A percentile compares a stretch with the other conserved stretches of the same genome.
Conservation (phyloP, 352 stramenopile species). For the Phytophthora litchii region DNA sequence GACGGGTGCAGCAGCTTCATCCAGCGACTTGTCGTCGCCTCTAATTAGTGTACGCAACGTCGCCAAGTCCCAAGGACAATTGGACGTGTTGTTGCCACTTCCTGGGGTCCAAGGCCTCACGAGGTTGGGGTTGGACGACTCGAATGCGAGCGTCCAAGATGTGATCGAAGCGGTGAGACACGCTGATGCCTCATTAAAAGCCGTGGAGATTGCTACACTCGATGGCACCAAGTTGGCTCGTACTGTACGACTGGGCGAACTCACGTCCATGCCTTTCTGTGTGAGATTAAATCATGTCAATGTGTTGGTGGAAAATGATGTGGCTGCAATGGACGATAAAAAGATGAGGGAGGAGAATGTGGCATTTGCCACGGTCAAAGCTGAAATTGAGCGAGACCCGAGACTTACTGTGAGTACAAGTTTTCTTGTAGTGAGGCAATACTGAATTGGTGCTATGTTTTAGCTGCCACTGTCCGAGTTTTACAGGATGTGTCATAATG, state of each 20-base stretch:
- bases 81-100: slow-evolving; percentile 67
- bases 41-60: slow-evolving; percentile 59
- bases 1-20: background rate
- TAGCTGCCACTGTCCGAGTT: slow-evolving; percentile 76
- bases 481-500: slow-evolving; percentile 76
- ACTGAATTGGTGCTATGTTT: slow-evolving; percentile 5
- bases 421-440: slow-evolving; percentile 2
- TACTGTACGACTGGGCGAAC: slow-evolving; percentile 62
- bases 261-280: slow-evolving; percentile 73
- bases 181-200: slow-evolving; percentile 60
- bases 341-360: slow-evolving; percentile 46
- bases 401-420: slow-evolving; percentile 43
- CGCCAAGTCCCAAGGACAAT: slow-evolving; percentile 38
- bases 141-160: slow-evolving; percentile 48
- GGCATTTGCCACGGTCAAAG: slow-evolving; percentile 72
- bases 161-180: slow-evolving; percentile 60
- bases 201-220: slow-evolving; percentile 67
- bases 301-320: slow-evolving; percentile 59
- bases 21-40: slow-evolving; percentile 16
- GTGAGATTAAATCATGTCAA: slow-evolving; percentile 74
- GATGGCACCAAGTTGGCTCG: slow-evolving; percentile 73
- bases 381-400: slow-evolving; percentile 63
- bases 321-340: slow-evolving; percentile 31
- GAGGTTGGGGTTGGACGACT: slow-evolving; percentile 47
- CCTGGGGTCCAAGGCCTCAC: slow-evolving; percentile 61